Base-by-base conservation (phyloP, 2,329 filamentous ascomycete genomes). In the Talaromyces marneffei region DNA sequence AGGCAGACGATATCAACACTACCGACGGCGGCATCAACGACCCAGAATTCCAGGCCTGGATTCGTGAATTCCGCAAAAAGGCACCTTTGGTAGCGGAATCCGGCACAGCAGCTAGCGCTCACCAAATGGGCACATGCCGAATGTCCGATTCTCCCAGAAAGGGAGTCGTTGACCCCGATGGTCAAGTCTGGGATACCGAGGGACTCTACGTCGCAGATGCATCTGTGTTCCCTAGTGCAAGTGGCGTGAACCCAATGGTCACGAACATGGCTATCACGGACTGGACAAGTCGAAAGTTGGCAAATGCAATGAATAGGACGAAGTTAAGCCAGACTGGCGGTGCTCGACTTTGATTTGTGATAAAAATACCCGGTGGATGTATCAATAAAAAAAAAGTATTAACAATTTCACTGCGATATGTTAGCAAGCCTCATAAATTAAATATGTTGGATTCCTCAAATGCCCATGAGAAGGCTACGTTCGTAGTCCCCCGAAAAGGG, bases 41-140 rank as follows among this genome's bases (percentile, higher is more conserved):
- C 62, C 65, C 74, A 0, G 75, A 72, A 0, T 83, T 88, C 71
- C 76, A 82, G 60, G 68, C 72, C 1, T 88, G 85, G 85, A 76
- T 86, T 18, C 70, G 74, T 0, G 73, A 79, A 58, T 64, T 86
- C 29, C 75, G 78, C 33, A 73, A 69, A 3, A 72, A 71, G 20
- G 80, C 79, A 0, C 76, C 84, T 10, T 73, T 80, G 0, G 70
- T 74, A 1, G 77, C 80, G 0, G 82, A 83, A 53, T 75, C 74
- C 10, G 72, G 66, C 2, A 62, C 71, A 5, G 77, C 77, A 63
- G 77, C 73, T n/a, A 78, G 75, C 57, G 80, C 80, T 1, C 80
- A 82, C 64, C 80, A 81, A 68, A 82, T 82, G 79, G 80, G 80
- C 12, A 77, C 77, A 4, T 81, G 79, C 54, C 75, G 79, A 6